Percentiles rank a stretch among this genome's conserved stretches.
These are phyloP conservation scores for Euphorbia schlechtendalii DNA, from an alignment of 441 rosid genomes.

Conservation along the genomic window DNA sequence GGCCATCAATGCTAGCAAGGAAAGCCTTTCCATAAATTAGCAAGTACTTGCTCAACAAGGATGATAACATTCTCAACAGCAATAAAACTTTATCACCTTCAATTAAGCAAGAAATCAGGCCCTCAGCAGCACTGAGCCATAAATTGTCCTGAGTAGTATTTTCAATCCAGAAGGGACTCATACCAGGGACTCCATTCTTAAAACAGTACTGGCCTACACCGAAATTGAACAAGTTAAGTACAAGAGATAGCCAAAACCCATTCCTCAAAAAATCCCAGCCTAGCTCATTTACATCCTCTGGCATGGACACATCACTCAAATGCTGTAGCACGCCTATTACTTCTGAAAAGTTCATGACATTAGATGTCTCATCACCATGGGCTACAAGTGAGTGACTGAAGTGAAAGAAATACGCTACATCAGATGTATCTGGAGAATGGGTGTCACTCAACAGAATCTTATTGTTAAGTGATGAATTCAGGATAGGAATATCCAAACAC, in stretches of 20 bases:
- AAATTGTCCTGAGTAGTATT: conserved; percentile 44
- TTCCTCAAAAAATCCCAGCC: conserved; percentile 89
- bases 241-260: conserved; percentile 80
- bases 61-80: conserved; percentile 57
- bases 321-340: conserved; percentile 45
- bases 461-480: conserved; percentile 30
- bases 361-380: conserved; percentile 37
- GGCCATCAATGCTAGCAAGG: conserved; percentile 51
- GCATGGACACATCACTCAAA: conserved; percentile 40
- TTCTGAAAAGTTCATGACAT: conserved; percentile 36
- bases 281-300: conserved; percentile 44
- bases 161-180: conserved; percentile 42
- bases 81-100: conserved; percentile 48
- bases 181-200: conserved; percentile 46
- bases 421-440: conserved; percentile 43
- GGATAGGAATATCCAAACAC: conserved; percentile 73
- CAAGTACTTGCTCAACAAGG: conserved; percentile 56
- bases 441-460: conserved; percentile 40
- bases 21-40: conserved; percentile 67
- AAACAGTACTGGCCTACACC: conserved; percentile 55
- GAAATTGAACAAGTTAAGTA: conserved; percentile 55
- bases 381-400: conserved; percentile 55
- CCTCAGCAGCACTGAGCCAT: conserved; percentile 53
- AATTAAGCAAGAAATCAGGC: conserved; percentile 49
- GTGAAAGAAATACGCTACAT: conserved; percentile 45